A percentile compares a stretch with the other conserved stretches of the same genome.
These are phyloP conservation scores for Zygoascus bituminiphila DNA, from an alignment of 805 yeast species.

Conservation along the genomic window DNA sequence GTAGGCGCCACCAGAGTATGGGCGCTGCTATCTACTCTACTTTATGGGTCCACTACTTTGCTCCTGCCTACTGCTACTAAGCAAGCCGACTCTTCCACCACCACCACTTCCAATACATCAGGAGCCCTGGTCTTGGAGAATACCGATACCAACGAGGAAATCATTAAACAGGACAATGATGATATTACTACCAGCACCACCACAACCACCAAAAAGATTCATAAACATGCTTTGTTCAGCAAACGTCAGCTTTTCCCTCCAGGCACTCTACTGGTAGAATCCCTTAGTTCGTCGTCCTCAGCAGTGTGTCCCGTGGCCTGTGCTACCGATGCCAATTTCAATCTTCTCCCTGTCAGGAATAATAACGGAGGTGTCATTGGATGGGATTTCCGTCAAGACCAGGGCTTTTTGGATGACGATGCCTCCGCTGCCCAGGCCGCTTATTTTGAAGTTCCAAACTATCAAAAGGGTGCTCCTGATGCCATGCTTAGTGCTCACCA, in stretches of 20 bases:
- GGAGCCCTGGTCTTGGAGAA: background rate
- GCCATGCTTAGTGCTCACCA: background rate
- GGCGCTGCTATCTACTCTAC: background rate
- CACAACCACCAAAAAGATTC: background rate
- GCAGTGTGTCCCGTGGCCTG: conserved; percentile 14
- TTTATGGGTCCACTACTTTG: background rate
- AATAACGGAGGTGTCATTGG: conserved; percentile 16
- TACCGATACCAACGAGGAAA: background rate
- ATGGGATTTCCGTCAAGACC: conserved; percentile 13
- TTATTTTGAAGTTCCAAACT: background rate
- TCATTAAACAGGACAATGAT: too few relatives aligned
- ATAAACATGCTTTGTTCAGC: background rate
- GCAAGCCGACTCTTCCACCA: too few relatives aligned
- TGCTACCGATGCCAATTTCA: conserved; percentile 16
- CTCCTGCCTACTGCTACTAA: too few relatives aligned
- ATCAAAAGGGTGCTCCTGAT: background rate
- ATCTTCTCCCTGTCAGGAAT: conserved; percentile 13
- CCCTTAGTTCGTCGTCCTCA: background rate
- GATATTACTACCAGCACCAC: too few relatives aligned
- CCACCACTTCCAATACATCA: background rate
- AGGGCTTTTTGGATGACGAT: background rate
- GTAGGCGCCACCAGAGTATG: background rate
- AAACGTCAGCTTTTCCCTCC: background rate
- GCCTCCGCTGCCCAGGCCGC: background rate
- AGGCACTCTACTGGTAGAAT: background rate